Conservation (phyloP, 2,329 filamentous ascomycete species). For the Sphaerostilbella broomeana region DNA sequence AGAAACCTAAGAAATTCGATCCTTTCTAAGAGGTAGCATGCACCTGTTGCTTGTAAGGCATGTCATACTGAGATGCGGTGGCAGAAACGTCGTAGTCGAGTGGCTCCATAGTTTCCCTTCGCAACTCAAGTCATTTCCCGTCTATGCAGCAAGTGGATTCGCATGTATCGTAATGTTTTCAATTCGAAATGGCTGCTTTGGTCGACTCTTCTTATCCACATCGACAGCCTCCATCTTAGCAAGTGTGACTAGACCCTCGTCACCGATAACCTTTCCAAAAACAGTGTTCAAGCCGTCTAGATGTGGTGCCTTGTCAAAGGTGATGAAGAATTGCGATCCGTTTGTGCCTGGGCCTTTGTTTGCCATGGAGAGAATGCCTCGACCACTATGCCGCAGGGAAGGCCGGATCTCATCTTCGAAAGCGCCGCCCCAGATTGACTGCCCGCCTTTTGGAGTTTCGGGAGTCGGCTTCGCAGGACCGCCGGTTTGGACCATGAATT, state of each 20-base stretch:
- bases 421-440: slow-evolving; percentile 64
- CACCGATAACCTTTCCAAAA: slow-evolving; percentile 67
- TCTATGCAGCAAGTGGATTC: slow-evolving; percentile 64
- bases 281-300: slow-evolving; percentile 80
- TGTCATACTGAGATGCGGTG: too few species aligned
- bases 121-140: too few species aligned
- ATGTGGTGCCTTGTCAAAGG: slow-evolving; percentile 70
- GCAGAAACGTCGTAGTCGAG: too few species aligned
- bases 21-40: too few species aligned
- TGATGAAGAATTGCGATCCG: slow-evolving; percentile 75
- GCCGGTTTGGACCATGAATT: slow-evolving; percentile 76
- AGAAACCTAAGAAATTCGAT: too few species aligned
- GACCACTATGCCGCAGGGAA: slow-evolving; percentile 58
- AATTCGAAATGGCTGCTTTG: slow-evolving; percentile 60
- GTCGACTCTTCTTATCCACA: slow-evolving; percentile 72
- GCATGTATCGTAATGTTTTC: slow-evolving; percentile 68
- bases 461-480: slow-evolving; percentile 49
- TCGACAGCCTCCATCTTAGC: slow-evolving; percentile 64
- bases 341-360: slow-evolving; percentile 71
- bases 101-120: too few species aligned
- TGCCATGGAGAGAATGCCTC: slow-evolving; percentile 70
- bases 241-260: slow-evolving; percentile 58
- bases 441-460: slow-evolving; percentile 59
- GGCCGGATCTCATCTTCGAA: slow-evolving; percentile 80
- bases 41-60: too few species aligned